Conservation (phyloP, 73 alveolate species). For the Tetrahymena elliotti region DNA sequence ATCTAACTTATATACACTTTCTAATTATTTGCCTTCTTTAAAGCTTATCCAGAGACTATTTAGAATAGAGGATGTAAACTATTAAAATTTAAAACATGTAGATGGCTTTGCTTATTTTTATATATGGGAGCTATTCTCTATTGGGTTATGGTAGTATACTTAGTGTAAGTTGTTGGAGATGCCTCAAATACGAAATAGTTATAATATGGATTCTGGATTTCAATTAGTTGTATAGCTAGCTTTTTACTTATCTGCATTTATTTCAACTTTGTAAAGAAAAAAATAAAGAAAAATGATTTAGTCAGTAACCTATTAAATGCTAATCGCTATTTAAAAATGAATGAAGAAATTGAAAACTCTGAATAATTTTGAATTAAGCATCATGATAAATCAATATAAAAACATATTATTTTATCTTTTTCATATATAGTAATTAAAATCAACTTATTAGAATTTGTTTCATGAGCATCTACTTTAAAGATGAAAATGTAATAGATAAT, state of each 20-base stretch:
- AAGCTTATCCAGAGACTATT: background rate
- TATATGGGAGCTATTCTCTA: background rate
- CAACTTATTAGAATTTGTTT: too few relatives aligned
- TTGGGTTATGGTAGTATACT: background rate
- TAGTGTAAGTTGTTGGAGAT: background rate
- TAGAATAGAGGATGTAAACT: background rate
- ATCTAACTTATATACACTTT: background rate
- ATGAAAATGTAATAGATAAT: too few relatives aligned
- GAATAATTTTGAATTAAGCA: background rate
- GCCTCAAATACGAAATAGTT: background rate
- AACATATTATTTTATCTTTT: too few relatives aligned
- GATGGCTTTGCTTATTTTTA: background rate
- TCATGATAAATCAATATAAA: background rate
- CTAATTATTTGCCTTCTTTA: background rate
- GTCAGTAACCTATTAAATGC: background rate
- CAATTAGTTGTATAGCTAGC: background rate
- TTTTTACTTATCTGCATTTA: background rate
- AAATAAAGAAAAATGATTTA: background rate
- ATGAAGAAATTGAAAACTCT: background rate
- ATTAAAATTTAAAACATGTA: background rate
- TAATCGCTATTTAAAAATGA: background rate
- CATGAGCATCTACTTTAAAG: too few relatives aligned
- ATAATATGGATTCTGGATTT: background rate
- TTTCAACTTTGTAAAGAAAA: background rate
- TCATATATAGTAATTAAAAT: too few relatives aligned